Evolutionary conservation across 352 stramenopile genomes (phyloP).

Genomic region (Phytophthora cajani): DNA sequence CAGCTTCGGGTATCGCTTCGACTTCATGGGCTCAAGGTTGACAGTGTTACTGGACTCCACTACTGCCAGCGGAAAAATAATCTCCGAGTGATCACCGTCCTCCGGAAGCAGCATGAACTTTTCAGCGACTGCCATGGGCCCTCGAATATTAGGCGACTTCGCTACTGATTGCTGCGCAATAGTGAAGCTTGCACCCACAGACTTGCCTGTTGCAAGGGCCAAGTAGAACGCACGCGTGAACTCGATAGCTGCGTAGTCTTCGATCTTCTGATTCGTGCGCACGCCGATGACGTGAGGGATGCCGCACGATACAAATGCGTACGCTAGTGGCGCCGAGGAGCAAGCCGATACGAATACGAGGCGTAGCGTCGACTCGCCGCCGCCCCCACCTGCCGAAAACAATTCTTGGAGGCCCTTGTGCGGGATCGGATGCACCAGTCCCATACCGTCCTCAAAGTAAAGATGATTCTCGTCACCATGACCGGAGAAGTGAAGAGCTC

Average conservation of each 20-base stretch:
- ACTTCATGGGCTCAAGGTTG: conserved; percentile 58
- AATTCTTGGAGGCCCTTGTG: conserved; percentile 75
- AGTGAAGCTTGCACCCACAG: conserved; percentile 68
- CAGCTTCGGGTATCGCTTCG: conserved; percentile 73
- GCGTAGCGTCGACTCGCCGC: conserved; percentile 55
- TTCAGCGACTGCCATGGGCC: conserved; percentile 66
- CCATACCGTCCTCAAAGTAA: conserved; percentile 95
- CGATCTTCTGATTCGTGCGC: conserved; percentile 83
- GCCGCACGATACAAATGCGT: conserved; percentile 89
- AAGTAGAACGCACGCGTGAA: conserved; percentile 89
- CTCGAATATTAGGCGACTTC: conserved; percentile 81
- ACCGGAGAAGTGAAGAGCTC: conserved; percentile 95
- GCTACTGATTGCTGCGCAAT: conserved; percentile 81
- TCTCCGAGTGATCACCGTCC: conserved; percentile 76
- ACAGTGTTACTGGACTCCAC: conserved; percentile 49
- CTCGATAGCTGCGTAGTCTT: conserved; percentile 86
- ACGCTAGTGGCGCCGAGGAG: conserved; percentile 74
- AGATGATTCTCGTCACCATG: conserved; percentile 93
- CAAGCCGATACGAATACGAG: conserved; percentile 87
- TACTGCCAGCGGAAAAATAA: conserved; percentile 79
- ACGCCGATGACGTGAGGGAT: conserved; percentile 94
- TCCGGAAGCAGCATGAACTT: conserved; percentile 85
- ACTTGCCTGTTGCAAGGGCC: conserved; percentile 78
- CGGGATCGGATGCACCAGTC: conserved; percentile 77
- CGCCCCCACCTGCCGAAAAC: conserved; percentile 59